A percentile compares a stretch with the other conserved stretches of the same genome.
These are phyloP conservation scores for Solanum aculeatissimum DNA, from an alignment of 305 asterid genomes.

Conservation along the genomic window DNA sequence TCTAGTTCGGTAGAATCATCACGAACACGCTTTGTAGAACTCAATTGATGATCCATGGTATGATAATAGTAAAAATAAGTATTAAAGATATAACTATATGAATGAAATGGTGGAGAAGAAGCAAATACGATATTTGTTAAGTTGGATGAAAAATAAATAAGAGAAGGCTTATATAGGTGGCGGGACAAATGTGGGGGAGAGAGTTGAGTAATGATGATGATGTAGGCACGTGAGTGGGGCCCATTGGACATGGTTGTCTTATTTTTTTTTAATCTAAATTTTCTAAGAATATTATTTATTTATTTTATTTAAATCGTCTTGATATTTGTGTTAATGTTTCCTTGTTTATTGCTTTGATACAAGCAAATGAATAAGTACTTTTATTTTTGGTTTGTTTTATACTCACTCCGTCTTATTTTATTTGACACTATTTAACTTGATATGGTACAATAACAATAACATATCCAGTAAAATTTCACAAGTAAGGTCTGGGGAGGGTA, in stretches of 20 bases:
- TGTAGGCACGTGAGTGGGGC: constrained; percentile 6
- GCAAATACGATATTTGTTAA: neutral
- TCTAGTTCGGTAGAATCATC: constrained; percentile 20
- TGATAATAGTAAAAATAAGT: neutral
- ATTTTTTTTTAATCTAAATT: neutral
- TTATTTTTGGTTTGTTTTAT: no score
- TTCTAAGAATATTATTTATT: neutral
- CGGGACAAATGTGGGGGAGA: constrained; percentile 1
- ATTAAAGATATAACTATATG: neutral
- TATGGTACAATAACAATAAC: no score
- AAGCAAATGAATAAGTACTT: no score
- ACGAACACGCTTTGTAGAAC: constrained; percentile 24
- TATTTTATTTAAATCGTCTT: no score
- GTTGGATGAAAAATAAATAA: neutral
- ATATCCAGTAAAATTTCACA: no score
- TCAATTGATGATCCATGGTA: neutral
- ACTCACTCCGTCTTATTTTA: no score
- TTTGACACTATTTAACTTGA: no score
- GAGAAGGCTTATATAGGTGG: constrained; percentile 13
- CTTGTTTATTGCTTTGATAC: no score
- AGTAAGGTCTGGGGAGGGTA: no score
- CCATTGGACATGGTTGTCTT: neutral
- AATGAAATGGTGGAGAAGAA: neutral
- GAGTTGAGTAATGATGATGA: constrained; percentile 10
- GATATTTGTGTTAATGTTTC: no score